Evolutionary conservation across 169 alveolate species (phyloP), one percentile per base, ranked within the genome.

Genomic region (Toxoplasma gondii): DNA sequence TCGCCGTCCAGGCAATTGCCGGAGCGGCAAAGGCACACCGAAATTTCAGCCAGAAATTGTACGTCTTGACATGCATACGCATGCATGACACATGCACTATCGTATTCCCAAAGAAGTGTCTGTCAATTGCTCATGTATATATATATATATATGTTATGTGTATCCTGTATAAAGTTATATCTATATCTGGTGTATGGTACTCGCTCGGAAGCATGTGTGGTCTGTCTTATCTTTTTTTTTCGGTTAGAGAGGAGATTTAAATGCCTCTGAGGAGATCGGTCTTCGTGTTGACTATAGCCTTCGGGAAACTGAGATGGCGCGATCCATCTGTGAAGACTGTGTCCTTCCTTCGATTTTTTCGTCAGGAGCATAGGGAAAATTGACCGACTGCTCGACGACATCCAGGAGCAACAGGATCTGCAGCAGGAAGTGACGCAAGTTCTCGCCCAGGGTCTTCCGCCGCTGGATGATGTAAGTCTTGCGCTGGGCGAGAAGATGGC

Each of bases 401-500:
- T 93, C 41, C 83, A 54, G 41, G 95, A 93, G 82, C 93, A 84
- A 69, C 88, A 93, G 93, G 95, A 93, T 44, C 44, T 86, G 64
- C 95, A 93, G 91, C 88, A 93, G 24, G 95, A 93, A n/a, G 93
- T 93, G 10, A 44, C 92, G 29, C 86, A 93, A 36, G 95, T 93
- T 31, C 81, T 91, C 38, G 64, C 93, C 78, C 64, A 49, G n/a
- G 67, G 74, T 38, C 49, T 43, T 27, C 93, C 93, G 17, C 64
- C 53, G 10, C 39, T 90, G 27, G 93, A 90, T 70, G 93, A 90
- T 31, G 93, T 90, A n/a, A 9, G 90, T 39, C 67, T 38, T 31
- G 17, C 10, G 41, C 0, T 22, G 0, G 58, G 1, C 41, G 41
- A 39, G 41, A 39, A 39, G 22, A 49, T 9, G n/a, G 81, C 81